These are phyloP conservation scores for Podospora tetraspora DNA, from an alignment of 495 filamentous ascomycete species.

Conservation along the genomic window DNA sequence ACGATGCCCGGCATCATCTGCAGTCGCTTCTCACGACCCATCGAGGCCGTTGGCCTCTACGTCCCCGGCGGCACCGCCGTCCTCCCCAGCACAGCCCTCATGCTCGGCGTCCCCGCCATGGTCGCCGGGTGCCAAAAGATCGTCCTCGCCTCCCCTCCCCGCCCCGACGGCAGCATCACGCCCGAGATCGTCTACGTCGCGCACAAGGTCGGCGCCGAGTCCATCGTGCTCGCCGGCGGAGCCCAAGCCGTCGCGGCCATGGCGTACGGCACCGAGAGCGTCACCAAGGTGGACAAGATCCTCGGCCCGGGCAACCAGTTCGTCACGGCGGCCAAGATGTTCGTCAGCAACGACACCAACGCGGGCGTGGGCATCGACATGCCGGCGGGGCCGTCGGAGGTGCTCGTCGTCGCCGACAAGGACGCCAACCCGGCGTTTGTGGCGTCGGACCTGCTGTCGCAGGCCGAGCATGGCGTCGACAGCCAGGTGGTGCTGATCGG, in stretches of 20 bases:
- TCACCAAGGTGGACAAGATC: slow-evolving; percentile 98
- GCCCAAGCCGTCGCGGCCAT: slow-evolving; percentile 92
- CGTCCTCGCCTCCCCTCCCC: slow-evolving; percentile 85
- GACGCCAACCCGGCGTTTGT: slow-evolving; percentile 90
- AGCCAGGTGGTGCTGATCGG: slow-evolving; percentile 92
- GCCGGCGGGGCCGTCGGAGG: slow-evolving; percentile 95
- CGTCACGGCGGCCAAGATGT: slow-evolving; percentile 97
- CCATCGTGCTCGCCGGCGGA: slow-evolving; percentile 90
- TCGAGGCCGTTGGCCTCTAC: slow-evolving; percentile 91
- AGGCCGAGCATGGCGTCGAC: slow-evolving; percentile 95
- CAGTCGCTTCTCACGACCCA: slow-evolving; percentile 86
- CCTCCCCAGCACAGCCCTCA: slow-evolving; percentile 89
- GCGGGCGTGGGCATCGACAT: slow-evolving; percentile 96
- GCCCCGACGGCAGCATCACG: slow-evolving; percentile 81
- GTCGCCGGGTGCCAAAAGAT: slow-evolving; percentile 97
- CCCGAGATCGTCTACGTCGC: slow-evolving; percentile 98
- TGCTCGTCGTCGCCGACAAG: slow-evolving; percentile 91
- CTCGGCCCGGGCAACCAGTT: slow-evolving; percentile 97
- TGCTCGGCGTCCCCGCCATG: slow-evolving; percentile 96
- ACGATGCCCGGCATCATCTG: slow-evolving; percentile 97
- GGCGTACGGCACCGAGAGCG: slow-evolving; percentile 76
- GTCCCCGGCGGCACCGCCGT: slow-evolving; percentile 95
- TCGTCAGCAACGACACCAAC: slow-evolving; percentile 91
- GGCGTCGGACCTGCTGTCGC: slow-evolving; percentile 85
- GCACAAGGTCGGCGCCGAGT: slow-evolving; percentile 91